Base-by-base conservation (phyloP, 2,329 filamentous ascomycete species). In the Chalara sp. region DNA sequence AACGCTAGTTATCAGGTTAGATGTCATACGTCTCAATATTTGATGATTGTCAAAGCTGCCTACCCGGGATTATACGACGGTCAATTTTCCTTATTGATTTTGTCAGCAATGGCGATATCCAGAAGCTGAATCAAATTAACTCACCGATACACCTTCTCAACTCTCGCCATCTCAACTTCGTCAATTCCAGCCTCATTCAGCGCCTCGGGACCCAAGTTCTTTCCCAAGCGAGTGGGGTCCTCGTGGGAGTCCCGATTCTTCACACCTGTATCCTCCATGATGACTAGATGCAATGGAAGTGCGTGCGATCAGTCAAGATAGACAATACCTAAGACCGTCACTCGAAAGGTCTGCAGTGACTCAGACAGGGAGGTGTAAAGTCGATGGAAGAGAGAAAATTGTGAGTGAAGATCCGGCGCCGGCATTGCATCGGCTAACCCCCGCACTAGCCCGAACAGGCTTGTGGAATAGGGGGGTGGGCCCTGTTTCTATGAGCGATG, bases 1-100 rank as follows among this genome's bases (percentile, higher is more conserved):
- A 96, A 92, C 32, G 90, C 88, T 78, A 55, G 28, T 11, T 13
- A 39, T 35, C 39, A 49, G 37, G 50, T 51, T 11, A 52, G 42
- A 42, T 35, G 13, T 53, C 42, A 12, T 21, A n/a, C 5, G 11
- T 35, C 28, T 49, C n/a, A 48, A 8, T 41, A 12, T 11, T 4
- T 12, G 30, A 29, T n/a, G 47, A 28, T 35, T n/a, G 11, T 41
- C 13, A 28, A 5, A 12, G 6, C 2, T 21, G 41, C 39, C 44
- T 61, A 71, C 70, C 69, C 57, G 77, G 76, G 53, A 80, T 73
- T 53, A 81, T 80, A 13, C 78, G 71, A n/a, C 71, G 70, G 56
- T 81, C 78, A 33, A 81, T 70, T 66, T 80, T 81, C 57, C 62
- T 13, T 13, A 43, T 37, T 28, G 12, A 13, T 37, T 49, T 44